These are phyloP conservation scores for Tulasnella sp. DNA, from an alignment of 768 basidiomycete genomes.

Conservation along the genomic window DNA sequence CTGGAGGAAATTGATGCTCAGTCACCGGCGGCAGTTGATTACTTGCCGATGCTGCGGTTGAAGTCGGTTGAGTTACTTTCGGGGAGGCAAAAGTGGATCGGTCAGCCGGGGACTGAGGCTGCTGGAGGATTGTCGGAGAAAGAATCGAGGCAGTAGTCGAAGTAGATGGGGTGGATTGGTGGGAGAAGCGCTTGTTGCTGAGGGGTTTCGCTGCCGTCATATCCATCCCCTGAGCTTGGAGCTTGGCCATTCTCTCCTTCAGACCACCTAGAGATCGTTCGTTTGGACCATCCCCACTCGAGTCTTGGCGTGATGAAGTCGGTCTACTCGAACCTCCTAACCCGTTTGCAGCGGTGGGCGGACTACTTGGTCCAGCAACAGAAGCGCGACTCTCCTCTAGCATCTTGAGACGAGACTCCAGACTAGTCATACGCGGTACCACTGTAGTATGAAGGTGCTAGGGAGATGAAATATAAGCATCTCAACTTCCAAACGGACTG, in stretches of 20 bases:
- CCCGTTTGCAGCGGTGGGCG: not conserved
- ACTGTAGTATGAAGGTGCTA: conserved; percentile 33
- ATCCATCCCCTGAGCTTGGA: conserved; percentile 57
- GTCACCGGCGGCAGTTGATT: not conserved
- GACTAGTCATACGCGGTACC: conserved; percentile 30
- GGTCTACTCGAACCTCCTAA: not conserved
- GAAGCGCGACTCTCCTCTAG: conserved; percentile 26
- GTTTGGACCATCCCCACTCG: conserved; percentile 29
- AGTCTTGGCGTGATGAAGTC: not conserved
- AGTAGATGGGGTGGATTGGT: conserved; percentile 29
- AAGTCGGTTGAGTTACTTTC: not conserved
- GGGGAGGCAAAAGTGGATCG: conserved; percentile 1
- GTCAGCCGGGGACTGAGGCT: not conserved
- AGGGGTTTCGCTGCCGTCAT: not conserved
- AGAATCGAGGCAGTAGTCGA: conserved; percentile 17
- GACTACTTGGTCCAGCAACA: conserved; percentile 2
- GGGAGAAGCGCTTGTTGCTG: conserved; percentile 43
- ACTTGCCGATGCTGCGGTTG: not conserved
- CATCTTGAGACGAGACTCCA: conserved; percentile 38
- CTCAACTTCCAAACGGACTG: conserved; percentile 7
- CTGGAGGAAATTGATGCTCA: conserved; percentile 2
- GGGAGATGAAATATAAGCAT: conserved; percentile 9
- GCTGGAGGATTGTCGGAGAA: conserved; percentile 4
- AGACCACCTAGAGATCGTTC: conserved; percentile 53
- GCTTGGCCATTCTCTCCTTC: conserved; percentile 65